Conservation (phyloP, 140 eudicot species). For the Stevia rebaudiana region DNA sequence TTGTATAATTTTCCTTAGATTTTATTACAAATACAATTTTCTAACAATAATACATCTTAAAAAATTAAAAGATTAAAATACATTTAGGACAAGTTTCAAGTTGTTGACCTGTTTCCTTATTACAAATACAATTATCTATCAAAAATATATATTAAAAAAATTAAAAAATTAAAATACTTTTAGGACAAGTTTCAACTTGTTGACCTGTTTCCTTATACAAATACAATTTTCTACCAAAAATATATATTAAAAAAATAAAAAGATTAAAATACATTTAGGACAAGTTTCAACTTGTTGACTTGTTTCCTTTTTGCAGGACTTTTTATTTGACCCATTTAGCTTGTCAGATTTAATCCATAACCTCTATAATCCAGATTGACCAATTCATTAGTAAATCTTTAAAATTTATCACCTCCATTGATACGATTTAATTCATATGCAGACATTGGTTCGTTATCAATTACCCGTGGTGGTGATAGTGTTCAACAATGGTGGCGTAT, state of each 20-base stretch:
- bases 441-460: conserved; percentile 94
- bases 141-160: too few relatives aligned
- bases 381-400: not conserved
- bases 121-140: too few relatives aligned
- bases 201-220: too few relatives aligned
- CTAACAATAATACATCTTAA: not conserved
- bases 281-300: not conserved
- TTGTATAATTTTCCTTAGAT: too few relatives aligned
- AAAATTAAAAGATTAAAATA: not conserved
- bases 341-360: not conserved
- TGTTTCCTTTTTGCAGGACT: not conserved
- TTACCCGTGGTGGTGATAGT: conserved; percentile 92
- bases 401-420: not conserved
- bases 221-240: too few relatives aligned
- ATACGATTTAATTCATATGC: conserved; percentile 9
- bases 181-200: too few relatives aligned
- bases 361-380: not conserved
- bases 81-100: not conserved
- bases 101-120: not conserved
- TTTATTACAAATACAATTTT: too few relatives aligned
- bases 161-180: too few relatives aligned
- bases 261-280: not conserved
- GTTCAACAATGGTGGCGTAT: conserved; percentile 97
- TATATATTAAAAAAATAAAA: not conserved
- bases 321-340: not conserved